Evolutionary conservation across 768 basidiomycete genomes (phyloP).

Genomic region (Favolaschia claudopus): DNA sequence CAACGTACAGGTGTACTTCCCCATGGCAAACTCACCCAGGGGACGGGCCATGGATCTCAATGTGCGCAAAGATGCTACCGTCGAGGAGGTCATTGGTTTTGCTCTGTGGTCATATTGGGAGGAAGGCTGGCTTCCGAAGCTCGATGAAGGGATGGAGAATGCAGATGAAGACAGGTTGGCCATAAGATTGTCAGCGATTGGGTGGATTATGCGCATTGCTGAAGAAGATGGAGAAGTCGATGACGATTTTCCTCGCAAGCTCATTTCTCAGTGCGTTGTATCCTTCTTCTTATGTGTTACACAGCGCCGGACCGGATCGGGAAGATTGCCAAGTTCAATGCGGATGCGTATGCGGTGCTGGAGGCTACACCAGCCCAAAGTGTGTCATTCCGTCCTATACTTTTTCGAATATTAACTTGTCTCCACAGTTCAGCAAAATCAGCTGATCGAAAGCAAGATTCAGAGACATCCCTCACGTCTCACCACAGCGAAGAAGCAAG

Average conservation of each 20-base stretch:
- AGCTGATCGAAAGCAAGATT: constrained; percentile 79
- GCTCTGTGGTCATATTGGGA: constrained; percentile 95
- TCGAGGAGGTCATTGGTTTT: constrained; percentile 96
- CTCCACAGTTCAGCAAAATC: constrained; percentile 72
- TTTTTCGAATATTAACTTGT: constrained; percentile 28
- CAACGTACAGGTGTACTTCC: constrained; percentile 84
- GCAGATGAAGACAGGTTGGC: constrained; percentile 70
- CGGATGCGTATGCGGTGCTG: constrained; percentile 88
- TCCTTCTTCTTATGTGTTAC: constrained; percentile 8
- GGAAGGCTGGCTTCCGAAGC: constrained; percentile 77
- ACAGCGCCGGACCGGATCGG: constrained; percentile 89
- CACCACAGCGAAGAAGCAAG: constrained; percentile 66
- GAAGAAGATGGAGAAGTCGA: constrained; percentile 99
- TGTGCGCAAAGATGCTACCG: constrained; percentile 86
- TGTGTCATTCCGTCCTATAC: constrained; percentile 35
- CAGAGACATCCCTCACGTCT: constrained; percentile 80
- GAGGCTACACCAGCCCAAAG: constrained; percentile 78
- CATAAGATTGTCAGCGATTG: constrained; percentile 72
- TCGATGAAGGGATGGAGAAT: constrained; percentile 70
- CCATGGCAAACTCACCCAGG: constrained; percentile 69
- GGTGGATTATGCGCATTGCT: constrained; percentile 93
- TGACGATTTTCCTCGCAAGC: constrained; percentile 96
- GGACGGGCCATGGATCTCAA: constrained; percentile 73
- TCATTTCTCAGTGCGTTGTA: background rate
- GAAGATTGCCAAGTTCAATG: constrained; percentile 87